Evolutionary conservation across 2,329 filamentous ascomycete species (phyloP).

Genomic region (Dissoconium aciculare): DNA sequence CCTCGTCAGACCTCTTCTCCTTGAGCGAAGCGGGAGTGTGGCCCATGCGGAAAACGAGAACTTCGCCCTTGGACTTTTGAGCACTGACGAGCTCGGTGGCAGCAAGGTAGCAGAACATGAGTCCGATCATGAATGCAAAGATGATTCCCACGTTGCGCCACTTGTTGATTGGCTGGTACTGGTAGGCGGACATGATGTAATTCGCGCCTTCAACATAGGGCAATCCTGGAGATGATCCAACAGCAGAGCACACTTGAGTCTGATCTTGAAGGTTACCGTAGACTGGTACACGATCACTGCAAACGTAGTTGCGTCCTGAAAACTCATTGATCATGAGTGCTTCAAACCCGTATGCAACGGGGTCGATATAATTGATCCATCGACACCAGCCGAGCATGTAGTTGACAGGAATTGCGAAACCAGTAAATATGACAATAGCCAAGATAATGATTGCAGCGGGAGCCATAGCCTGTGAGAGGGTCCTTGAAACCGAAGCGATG

Average conservation of each 20-base stretch:
- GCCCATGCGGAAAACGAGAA: slow-evolving; percentile 35
- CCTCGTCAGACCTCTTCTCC: slow-evolving; percentile 30
- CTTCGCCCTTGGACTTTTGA: slow-evolving; percentile 38
- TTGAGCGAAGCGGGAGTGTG: slow-evolving; percentile 38
- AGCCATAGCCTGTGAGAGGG: slow-evolving; percentile 43
- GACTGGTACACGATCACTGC: slow-evolving; percentile 27
- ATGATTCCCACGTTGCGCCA: slow-evolving; percentile 36
- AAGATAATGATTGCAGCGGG: slow-evolving; percentile 46
- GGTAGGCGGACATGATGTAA: slow-evolving; percentile 21
- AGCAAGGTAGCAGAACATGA: slow-evolving; percentile 29
- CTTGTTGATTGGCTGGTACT: slow-evolving; percentile 27
- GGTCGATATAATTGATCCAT: slow-evolving; percentile 73
- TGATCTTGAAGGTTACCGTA: slow-evolving; percentile 25
- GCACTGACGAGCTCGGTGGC: slow-evolving; percentile 34
- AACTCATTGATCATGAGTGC: slow-evolving; percentile 61
- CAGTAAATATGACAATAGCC: slow-evolving; percentile 52
- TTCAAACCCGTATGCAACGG: slow-evolving; percentile 68
- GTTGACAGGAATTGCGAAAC: slow-evolving; percentile 41
- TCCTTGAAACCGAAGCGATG: slow-evolving; percentile 61
- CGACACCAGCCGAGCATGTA: slow-evolving; percentile 69
- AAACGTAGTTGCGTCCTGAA: slow-evolving; percentile 43
- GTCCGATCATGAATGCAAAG: slow-evolving; percentile 30
- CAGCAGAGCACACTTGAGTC: slow-evolving; percentile 27
- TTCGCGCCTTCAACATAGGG: slow-evolving; percentile 26
- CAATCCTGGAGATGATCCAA: slow-evolving; percentile 28